Base-by-base conservation (phyloP, 129 eudicot genomes). In the Mikania micrantha region DNA sequence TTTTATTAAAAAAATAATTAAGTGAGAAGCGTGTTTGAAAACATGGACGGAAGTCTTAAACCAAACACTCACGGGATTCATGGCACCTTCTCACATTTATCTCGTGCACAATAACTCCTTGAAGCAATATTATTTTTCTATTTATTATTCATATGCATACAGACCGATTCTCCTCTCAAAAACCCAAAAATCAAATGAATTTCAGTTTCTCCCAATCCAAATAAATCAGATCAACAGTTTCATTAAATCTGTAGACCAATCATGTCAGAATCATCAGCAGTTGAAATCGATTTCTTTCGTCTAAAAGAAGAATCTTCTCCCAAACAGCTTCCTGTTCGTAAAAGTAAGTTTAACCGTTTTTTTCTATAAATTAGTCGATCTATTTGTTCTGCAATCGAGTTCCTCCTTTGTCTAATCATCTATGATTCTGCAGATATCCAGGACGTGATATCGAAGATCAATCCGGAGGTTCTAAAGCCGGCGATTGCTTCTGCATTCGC, bases 391-490 rank as follows among this genome's bases (percentile, higher is more conserved):
- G 10, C 36, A 5, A 13, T 48, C 2, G 39, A 19, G 42, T 52
- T 76, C 16, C 22, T 69, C 2, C 15, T 19, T 52, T 7, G 59
- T 69, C 34, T 35, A 13, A 25, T 3, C 29, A 1, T 3, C 39
- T 50, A 0, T 24, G n/a, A 0, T 32, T 67, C 32, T 62, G 74
- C 68, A 82, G 90, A 81, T 64, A 78, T 85, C 20, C 90, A 85
- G 60, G 74, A 74, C 10, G 85, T 79, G 54, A 77, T 84, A 19
- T 81, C 95, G 9, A 87, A 82, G 84, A 84, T 87, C 28, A 80
- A 84, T 47, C 95, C 95, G 12, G 90, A 80, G 61, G 47, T 87
- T 9, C 63, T 87, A 61, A 87, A 80, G 31, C 78, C 78, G n/a
- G 88, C 84, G 53, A 79, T 87, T 42, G 85, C 81, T 5, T 57